Evolutionary conservation across 768 basidiomycete genomes (phyloP).

Genomic region (Gloeostereum incarnatum): DNA sequence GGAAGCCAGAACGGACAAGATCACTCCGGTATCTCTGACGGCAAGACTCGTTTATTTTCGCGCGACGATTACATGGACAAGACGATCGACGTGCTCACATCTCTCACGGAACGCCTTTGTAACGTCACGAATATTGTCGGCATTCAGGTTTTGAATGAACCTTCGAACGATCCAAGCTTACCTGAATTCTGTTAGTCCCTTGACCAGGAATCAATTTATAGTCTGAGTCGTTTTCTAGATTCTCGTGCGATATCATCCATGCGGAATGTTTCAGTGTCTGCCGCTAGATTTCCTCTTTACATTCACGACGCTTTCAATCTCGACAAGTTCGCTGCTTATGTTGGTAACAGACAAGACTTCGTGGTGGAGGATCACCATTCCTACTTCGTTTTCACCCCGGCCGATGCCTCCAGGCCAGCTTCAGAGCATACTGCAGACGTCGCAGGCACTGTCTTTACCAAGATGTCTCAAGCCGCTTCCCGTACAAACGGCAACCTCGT

Average conservation of each 20-base stretch:
- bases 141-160: slow-evolving; percentile 54
- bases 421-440: slow-evolving; percentile 48
- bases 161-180: slow-evolving; percentile 37
- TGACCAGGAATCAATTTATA: slow-evolving; percentile 41
- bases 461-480: slow-evolving; percentile 15
- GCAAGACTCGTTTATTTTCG: slow-evolving; percentile 38
- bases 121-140: slow-evolving; percentile 47
- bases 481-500: slow-evolving; percentile 40
- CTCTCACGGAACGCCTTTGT: slow-evolving; percentile 30
- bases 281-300: no score
- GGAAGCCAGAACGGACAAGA: slow-evolving; percentile 71
- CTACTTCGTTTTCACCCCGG: slow-evolving; percentile 56
- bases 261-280: slow-evolving; percentile 21
- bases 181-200: slow-evolving; percentile 34
- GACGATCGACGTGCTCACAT: slow-evolving; percentile 40
- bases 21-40: slow-evolving; percentile 58
- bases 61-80: slow-evolving; percentile 34
- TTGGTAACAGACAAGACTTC: slow-evolving; percentile 45
- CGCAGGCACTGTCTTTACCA: slow-evolving; percentile 25
- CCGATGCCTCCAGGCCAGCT: slow-evolving; percentile 40
- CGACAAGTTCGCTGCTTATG: slow-evolving; percentile 35
- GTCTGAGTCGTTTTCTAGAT: slow-evolving; percentile 31
- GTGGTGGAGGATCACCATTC: slow-evolving; percentile 70
- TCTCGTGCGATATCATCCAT: neutral
- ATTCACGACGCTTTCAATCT: slow-evolving; percentile 63